Evolutionary conservation across 2,329 filamentous ascomycete genomes (phyloP).

Genomic region (Thelonectria rubi): DNA sequence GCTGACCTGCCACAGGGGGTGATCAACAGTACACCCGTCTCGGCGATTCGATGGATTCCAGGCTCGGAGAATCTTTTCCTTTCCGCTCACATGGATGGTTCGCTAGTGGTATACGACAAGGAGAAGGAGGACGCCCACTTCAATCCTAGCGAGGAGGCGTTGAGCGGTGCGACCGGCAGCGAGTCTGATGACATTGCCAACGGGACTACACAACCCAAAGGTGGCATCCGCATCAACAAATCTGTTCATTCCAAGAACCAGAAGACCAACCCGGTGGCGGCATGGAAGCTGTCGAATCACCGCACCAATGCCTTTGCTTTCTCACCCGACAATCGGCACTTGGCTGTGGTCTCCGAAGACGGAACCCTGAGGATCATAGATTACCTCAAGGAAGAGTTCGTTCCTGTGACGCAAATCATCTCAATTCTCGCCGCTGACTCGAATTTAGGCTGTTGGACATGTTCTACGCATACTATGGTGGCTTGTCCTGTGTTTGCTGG

Average conservation of each 20-base stretch:
- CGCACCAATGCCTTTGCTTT: slow-evolving; percentile 92
- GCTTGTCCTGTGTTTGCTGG: slow-evolving; percentile 93
- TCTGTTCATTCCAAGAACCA: slow-evolving; percentile 95
- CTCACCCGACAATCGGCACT: slow-evolving; percentile 85
- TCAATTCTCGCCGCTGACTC: slow-evolving; percentile 21
- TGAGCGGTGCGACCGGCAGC: slow-evolving; percentile 66
- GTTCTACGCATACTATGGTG: slow-evolving; percentile 92
- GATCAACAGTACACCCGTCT: slow-evolving; percentile 86
- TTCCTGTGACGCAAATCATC: slow-evolving; percentile 16
- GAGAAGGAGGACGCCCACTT: slow-evolving; percentile 91
- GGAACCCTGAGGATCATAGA: slow-evolving; percentile 90
- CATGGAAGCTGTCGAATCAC: slow-evolving; percentile 92
- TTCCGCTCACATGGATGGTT: slow-evolving; percentile 90
- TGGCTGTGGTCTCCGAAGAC: slow-evolving; percentile 92
- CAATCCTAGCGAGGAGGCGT: slow-evolving; percentile 69
- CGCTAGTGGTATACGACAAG: slow-evolving; percentile 94
- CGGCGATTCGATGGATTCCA: slow-evolving; percentile 91
- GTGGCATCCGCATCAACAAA: slow-evolving; percentile 78
- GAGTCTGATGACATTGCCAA: slow-evolving; percentile 50
- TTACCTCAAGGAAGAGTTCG: slow-evolving; percentile 87
- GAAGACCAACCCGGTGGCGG: slow-evolving; percentile 89
- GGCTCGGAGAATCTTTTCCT: slow-evolving; percentile 93
- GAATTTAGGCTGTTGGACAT: slow-evolving; percentile 77
- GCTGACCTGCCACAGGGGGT: slow-evolving; percentile 66
- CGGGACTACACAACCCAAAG: slow-evolving; percentile 46